Percentiles rank a stretch among this genome's conserved stretches.
phyloP scores from a whole-genome alignment of 169 alveolate genomes.

The Plasmodium coatneyi region DNA sequence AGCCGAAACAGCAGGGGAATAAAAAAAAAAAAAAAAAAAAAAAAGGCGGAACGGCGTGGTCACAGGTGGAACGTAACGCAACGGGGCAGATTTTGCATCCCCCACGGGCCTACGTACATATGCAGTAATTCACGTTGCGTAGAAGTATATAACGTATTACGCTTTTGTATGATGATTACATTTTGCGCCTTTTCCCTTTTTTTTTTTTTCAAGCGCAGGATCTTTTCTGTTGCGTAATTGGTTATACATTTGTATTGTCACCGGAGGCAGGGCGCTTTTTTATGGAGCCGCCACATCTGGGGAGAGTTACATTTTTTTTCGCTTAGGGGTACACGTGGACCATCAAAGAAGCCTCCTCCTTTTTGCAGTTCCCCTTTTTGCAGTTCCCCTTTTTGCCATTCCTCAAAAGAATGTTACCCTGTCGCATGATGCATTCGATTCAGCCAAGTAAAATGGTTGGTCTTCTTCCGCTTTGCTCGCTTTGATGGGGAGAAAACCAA shows the following conservation, averaged over 20 bases:
- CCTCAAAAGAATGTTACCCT: background rate
- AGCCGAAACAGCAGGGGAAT: background rate
- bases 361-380: background rate
- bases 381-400: background rate
- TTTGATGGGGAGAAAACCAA: background rate
- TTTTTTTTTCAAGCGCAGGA: background rate
- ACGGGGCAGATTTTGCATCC: background rate
- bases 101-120: background rate
- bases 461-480: background rate
- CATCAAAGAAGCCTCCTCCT: background rate
- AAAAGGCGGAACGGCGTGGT: background rate
- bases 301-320: background rate
- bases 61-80: background rate
- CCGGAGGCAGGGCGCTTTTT: background rate
- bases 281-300: background rate
- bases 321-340: background rate
- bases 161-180: background rate
- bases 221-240: background rate
- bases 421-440: background rate
- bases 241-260: background rate
- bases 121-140: background rate
- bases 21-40: too few species aligned
- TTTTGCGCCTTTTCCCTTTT: background rate
- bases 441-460: background rate
- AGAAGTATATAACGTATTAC: background rate